Base-by-base conservation (phyloP, 768 basidiomycete genomes). In the Leccinum rimulosum region DNA sequence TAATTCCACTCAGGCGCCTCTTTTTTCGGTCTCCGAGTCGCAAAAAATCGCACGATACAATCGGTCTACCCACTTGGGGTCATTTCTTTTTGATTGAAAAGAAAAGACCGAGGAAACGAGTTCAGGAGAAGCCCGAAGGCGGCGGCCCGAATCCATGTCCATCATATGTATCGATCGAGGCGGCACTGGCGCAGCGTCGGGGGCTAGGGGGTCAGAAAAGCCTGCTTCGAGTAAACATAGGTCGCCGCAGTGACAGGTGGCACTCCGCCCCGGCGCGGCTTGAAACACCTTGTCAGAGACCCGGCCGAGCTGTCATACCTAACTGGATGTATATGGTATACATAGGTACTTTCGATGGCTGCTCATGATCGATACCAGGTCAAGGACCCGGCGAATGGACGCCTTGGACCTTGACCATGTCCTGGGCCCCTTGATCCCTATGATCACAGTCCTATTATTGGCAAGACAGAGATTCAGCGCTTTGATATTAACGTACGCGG, bases 11-110 rank as follows among this genome's bases (percentile, higher is more conserved):
- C 36, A 40, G 15, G 27, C 49, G 11, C 12, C n/a, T 31, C 31
- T 12, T 52, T 22, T 54, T 40, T 55, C 30, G 36, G 40, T 53
- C 30, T 38, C 19, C 43, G 43, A 19, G 43, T 45, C n/a, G 3
- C 17, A 17, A 52, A 38, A 52, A 56, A 10, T 61, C 62, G 19
- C 56, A 53, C 63, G 63, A 64, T 55, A 36, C 36, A 35, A 60
- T 48, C 63, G 63, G 63, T 54, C 47, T 55, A 6, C 31, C 58
- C 6, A 4, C 10, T 35, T 59, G 43, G 47, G 35, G 10, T 30
- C 12, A 4, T 45, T 11, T 19, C 3, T 2, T 45, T 45, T 19
- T 4, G 17, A 17, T 38, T 9, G 11, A 19, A 50, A 17, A 25
- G 47, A 19, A 49, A 28, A 48, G 50, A 33, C 50, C 30, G 50